Evolutionary conservation across 2,329 filamentous ascomycete species (phyloP), one percentile per base, ranked within the genome.

Genomic region (Cladophialophora exuberans): DNA sequence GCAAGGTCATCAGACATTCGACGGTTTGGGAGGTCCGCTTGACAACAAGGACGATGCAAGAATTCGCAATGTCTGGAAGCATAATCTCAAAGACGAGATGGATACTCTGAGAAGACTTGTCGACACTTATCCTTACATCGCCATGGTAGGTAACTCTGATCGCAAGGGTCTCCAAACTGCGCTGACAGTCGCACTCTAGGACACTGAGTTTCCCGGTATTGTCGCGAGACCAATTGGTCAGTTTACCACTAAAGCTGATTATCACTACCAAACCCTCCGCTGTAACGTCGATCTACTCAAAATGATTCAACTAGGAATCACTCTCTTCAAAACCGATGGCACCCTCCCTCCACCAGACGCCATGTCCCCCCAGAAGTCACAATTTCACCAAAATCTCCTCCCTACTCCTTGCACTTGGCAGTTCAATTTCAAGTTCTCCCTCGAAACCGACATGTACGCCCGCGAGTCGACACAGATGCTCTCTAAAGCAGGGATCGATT

Each of bases 191-290:
- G 23, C 36, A 43, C 9, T 23, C 45, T 69, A 96, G 92, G 94
- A 99, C 70, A 97, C 94, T 20, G 93, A 97, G 70, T 99, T 99
- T 66, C 94, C 94, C n/a, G 94, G 94, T 54, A 91, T 99, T 49
- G 93, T 99, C 49, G 90, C 93, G 22, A 84, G 94, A 64, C 94
- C 94, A 1, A 97, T 99, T 81, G 94, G 94, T 44, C 85, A 88
- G 52, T 99, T 99, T 72, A 85, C 88, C 56, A 94, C 89, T 56
- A 97, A 97, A 76, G 94, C 91, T 62, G 93, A 97, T 67, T 99
- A 99, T 70, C 94, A 99, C 71, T 99, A 99, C 75, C 94, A 99
- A 78, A 97, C 93, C 57, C 81, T 99, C 42, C 89, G 94, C 59
- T 95, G 91, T 66, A 99, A 99, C 70, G 94, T 99, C 67, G 94